A percentile compares a stretch with the other conserved stretches of the same genome.
Conservation (phyloP, 257 asterid species). For the Solanum rostratum region DNA sequence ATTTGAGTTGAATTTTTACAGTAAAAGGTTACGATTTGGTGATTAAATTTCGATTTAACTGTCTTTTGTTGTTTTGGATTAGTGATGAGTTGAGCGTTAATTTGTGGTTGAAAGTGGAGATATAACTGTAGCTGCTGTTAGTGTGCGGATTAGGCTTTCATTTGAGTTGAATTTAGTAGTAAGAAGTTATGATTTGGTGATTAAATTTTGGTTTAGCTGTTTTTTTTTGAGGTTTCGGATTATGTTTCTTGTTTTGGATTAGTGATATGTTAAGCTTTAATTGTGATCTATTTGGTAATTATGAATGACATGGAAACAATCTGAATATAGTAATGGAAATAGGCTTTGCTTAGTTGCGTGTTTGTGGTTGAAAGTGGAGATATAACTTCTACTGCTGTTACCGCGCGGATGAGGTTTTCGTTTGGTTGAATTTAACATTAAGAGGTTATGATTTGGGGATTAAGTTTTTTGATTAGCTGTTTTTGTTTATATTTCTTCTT, state of each 20-base stretch:
- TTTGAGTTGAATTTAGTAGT: background rate
- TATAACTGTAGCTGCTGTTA: background rate
- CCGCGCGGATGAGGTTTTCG: background rate
- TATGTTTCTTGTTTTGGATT: background rate
- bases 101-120: background rate
- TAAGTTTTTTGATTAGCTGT: background rate
- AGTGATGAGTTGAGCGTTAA: background rate
- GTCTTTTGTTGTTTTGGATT: background rate
- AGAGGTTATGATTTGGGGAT: background rate
- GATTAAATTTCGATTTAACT: background rate
- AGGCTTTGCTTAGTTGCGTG: background rate
- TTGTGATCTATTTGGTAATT: background rate
- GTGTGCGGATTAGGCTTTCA: background rate
- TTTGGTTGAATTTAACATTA: background rate
- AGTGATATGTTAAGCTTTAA: background rate
- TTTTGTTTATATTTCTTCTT: background rate
- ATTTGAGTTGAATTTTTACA: background rate
- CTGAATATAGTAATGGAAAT: background rate
- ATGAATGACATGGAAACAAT: background rate
- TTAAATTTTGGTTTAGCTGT: background rate
- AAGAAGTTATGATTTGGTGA: background rate
- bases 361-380: background rate
- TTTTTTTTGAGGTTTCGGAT: background rate
- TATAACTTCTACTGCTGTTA: background rate
- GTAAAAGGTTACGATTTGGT: background rate